Conservation (phyloP, 352 stramenopile species). For the Phytopythium litorale region DNA sequence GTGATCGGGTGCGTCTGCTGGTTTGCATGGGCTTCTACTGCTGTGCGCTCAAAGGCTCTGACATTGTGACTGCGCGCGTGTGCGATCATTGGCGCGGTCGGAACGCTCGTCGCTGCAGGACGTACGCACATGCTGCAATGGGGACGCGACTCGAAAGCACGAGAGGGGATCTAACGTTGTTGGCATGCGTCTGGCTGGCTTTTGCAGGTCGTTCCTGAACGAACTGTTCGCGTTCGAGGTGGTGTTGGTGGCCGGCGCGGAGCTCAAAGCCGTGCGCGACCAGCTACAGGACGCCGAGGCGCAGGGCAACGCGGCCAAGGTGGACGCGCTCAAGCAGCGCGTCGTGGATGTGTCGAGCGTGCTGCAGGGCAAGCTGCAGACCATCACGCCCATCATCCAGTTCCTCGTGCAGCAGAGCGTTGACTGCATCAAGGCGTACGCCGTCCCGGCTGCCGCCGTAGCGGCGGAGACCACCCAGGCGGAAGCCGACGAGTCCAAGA, state of each 20-base stretch:
- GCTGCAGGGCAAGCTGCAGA: slow-evolving; percentile 53
- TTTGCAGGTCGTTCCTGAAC: slow-evolving; percentile 45
- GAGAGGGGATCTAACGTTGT: background rate
- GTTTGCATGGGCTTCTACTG: background rate
- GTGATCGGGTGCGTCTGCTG: slow-evolving; percentile 34
- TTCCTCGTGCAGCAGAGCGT: slow-evolving; percentile 62
- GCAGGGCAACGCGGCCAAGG: slow-evolving; percentile 37
- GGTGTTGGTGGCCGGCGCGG: slow-evolving; percentile 51
- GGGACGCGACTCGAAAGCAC: background rate
- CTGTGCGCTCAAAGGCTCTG: background rate
- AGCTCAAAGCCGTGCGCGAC: slow-evolving; percentile 58
- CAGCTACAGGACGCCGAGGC: slow-evolving; percentile 39
- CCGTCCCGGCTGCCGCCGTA: background rate
- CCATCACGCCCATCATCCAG: slow-evolving; percentile 48
- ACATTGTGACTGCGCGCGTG: background rate
- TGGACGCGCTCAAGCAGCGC: slow-evolving; percentile 47
- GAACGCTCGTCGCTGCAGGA: background rate
- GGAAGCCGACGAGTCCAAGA: slow-evolving; percentile 27
- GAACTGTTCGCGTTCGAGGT: slow-evolving; percentile 66
- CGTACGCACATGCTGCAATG: background rate
- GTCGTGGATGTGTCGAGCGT: slow-evolving; percentile 48
- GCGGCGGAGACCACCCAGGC: background rate
- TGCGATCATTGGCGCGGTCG: background rate
- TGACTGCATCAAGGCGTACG: slow-evolving; percentile 31
- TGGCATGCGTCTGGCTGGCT: background rate